Evolutionary conservation across 768 basidiomycete species (phyloP).

Genomic region (Hygrocybe coccinea): DNA sequence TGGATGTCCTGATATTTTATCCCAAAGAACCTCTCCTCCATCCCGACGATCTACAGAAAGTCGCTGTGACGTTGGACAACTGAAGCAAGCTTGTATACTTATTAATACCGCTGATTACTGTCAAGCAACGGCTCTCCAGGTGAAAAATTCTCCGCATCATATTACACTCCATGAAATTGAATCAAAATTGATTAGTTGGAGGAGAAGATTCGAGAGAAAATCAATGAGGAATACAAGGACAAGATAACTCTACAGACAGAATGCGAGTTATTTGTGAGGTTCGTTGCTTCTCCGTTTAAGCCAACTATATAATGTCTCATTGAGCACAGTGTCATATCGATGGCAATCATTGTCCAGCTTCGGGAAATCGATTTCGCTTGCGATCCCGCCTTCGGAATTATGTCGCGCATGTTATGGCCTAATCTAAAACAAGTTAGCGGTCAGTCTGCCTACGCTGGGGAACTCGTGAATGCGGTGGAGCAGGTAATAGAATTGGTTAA

Average conservation of each 20-base stretch:
- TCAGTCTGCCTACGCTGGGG: conserved; percentile 74
- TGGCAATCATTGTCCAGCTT: conserved; percentile 73
- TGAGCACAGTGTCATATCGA: conserved; percentile 68
- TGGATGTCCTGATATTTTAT: neutral
- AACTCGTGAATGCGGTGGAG: conserved; percentile 70
- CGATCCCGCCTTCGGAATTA: conserved; percentile 71
- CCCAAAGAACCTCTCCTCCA: conserved; percentile 31
- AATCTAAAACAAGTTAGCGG: conserved; percentile 80
- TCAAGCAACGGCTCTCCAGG: conserved; percentile 85
- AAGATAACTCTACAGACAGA: conserved; percentile 80
- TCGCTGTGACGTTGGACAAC: conserved; percentile 66
- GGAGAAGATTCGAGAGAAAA: conserved; percentile 81
- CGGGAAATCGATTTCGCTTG: conserved; percentile 81
- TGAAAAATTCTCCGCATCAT: conserved; percentile 20
- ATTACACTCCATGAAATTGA: neutral
- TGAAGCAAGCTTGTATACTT: conserved; percentile 80
- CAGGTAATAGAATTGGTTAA: conserved; percentile 73
- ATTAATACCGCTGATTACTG: conserved; percentile 99
- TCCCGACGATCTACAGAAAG: conserved; percentile 73
- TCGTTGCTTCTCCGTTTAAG: conserved; percentile 13
- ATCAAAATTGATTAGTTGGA: conserved; percentile 58
- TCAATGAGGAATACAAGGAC: conserved; percentile 70
- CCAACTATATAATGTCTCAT: conserved; percentile 1
- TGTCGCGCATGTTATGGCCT: conserved; percentile 80
- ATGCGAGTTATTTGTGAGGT: conserved; percentile 88